phyloP scores from a whole-genome alignment of 176 grass and related monocot genomes.

The Carex cristatella region DNA sequence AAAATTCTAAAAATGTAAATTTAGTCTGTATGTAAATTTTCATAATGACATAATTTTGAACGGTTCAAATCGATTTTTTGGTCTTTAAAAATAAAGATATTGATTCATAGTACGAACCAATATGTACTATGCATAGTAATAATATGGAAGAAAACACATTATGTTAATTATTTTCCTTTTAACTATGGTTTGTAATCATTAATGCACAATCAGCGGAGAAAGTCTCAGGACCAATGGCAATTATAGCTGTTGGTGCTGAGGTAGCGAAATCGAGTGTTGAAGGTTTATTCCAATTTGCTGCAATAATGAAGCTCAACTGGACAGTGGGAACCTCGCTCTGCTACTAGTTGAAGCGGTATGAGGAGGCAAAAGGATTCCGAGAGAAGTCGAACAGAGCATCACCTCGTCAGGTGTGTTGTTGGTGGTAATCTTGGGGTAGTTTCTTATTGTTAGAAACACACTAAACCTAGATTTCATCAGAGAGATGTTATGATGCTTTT shows the following conservation, averaged over 20 bases:
- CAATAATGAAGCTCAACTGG: slow-evolving; percentile 84
- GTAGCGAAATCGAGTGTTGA: slow-evolving; percentile 67
- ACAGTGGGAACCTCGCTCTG: slow-evolving; percentile 66
- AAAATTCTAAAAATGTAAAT: too few relatives aligned
- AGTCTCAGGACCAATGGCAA: slow-evolving; percentile 80
- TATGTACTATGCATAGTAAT: too few relatives aligned
- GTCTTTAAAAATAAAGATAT: too few relatives aligned
- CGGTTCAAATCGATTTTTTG: too few relatives aligned
- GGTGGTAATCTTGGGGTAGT: too few relatives aligned
- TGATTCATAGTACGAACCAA: too few relatives aligned
- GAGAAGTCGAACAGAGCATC: slow-evolving; percentile 87
- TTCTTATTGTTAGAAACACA: too few relatives aligned
- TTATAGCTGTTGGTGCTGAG: slow-evolving; percentile 80
- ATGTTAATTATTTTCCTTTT: background rate
- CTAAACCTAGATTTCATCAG: too few relatives aligned
- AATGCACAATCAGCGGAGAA: slow-evolving; percentile 49
- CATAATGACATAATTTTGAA: too few relatives aligned
- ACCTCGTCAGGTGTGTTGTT: slow-evolving; percentile 22
- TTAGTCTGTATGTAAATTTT: too few relatives aligned
- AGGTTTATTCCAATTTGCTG: slow-evolving; percentile 85
- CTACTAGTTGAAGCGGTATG: slow-evolving; percentile 87
- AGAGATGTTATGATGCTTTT: too few relatives aligned
- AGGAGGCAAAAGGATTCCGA: slow-evolving; percentile 74
- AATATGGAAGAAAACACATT: too few relatives aligned
- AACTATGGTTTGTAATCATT: background rate